phyloP scores from a whole-genome alignment of 2,329 filamentous ascomycete species.

The Ceratocystis colombiana region DNA sequence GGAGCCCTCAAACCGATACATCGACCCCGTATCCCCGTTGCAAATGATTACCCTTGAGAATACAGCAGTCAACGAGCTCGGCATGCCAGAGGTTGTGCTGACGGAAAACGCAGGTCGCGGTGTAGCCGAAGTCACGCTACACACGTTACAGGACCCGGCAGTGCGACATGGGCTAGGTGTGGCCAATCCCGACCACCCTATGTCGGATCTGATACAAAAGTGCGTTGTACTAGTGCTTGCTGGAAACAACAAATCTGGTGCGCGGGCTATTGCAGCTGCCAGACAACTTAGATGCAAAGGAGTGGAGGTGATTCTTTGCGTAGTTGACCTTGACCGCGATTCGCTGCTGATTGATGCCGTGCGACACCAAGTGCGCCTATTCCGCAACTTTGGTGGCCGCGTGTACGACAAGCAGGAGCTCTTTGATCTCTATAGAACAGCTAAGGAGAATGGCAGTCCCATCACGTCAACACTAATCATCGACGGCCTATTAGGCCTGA shows the following conservation, averaged over 20 bases:
- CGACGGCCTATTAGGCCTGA: conserved; percentile 78
- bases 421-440: conserved; percentile 49
- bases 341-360: conserved; percentile 71
- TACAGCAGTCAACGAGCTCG: conserved; percentile 76
- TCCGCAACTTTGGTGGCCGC: conserved; percentile 70
- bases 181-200: conserved; percentile 31
- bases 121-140: conserved; percentile 72
- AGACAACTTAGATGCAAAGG: conserved; percentile 79
- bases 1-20: conserved; percentile 45
- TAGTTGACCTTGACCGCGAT: conserved; percentile 76
- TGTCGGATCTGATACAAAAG: conserved; percentile 30
- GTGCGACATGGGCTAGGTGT: conserved; percentile 45
- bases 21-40: conserved; percentile 58
- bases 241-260: conserved; percentile 87
- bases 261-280: conserved; percentile 72
- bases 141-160: conserved; percentile 53
- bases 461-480: conserved; percentile 66
- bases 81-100: conserved; percentile 80
- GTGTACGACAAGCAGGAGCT: conserved; percentile 53
- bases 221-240: conserved; percentile 63
- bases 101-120: conserved; percentile 83
- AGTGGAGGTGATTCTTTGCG: conserved; percentile 67
- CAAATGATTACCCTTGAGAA: conserved; percentile 92
- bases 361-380: conserved; percentile 70
- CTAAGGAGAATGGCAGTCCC: conserved; percentile 27